These are phyloP conservation scores for Pterocarpus macrocarpus DNA, from an alignment of 306 rosid genomes.

Conservation along the genomic window DNA sequence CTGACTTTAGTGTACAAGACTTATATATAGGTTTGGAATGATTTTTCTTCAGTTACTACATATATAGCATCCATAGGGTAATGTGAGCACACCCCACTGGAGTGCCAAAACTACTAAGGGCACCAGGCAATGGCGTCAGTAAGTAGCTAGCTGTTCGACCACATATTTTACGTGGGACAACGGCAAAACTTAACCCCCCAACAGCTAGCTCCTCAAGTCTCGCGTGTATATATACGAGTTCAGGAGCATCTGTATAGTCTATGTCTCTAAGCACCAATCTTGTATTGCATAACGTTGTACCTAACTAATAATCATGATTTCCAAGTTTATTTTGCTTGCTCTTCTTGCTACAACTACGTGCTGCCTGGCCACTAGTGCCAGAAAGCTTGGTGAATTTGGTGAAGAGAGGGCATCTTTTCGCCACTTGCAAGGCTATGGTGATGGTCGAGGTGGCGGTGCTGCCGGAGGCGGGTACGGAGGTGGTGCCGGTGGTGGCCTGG, in stretches of 20 bases:
- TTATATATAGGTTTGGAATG: no score
- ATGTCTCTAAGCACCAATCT: not conserved
- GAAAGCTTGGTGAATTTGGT: constrained; percentile 48
- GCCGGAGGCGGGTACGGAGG: constrained; percentile 29
- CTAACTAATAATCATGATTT: constrained; percentile 36
- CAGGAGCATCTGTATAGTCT: constrained; percentile 11
- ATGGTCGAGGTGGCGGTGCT: constrained; percentile 42
- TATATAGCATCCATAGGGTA: not conserved
- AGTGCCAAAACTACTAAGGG: not conserved
- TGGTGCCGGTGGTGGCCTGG: constrained; percentile 37
- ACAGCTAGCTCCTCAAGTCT: not conserved
- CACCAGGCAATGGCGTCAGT: not conserved
- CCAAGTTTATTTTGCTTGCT: constrained; percentile 53
- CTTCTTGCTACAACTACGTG: constrained; percentile 44
- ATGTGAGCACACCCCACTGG: not conserved
- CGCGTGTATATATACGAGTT: not conserved
- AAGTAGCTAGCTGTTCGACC: constrained; percentile 34
- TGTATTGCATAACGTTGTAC: not conserved
- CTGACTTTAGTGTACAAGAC: no score
- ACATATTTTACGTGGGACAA: constrained; percentile 42
- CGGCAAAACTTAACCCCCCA: constrained; percentile 38
- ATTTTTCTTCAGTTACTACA: no score
- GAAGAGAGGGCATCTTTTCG: constrained; percentile 41
- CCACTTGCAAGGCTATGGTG: constrained; percentile 51
- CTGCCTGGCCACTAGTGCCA: constrained; percentile 40